Base-by-base conservation (phyloP, 2,329 filamentous ascomycete genomes). In the Penicillium janthinellum region DNA sequence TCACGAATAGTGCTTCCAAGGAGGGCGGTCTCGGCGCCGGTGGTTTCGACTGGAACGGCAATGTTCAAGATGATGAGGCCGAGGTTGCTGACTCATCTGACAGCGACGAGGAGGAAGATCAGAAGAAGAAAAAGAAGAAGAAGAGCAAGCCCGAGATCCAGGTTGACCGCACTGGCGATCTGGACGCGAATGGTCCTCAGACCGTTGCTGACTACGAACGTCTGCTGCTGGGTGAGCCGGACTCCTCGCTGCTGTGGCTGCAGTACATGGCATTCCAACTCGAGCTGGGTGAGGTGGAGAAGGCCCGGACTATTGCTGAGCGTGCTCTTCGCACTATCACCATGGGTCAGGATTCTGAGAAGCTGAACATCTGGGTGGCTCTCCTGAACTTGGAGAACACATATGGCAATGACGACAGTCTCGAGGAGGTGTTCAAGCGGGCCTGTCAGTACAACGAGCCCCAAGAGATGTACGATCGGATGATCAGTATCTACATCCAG, bases 251-350 rank as follows among this genome's bases (percentile, higher is more conserved):
- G 62, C 84, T 98, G 31, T 99, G 95, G 95, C 91, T 97, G 56
- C 86, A 91, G 66, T 99, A 99, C 79, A 98, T 99, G 92, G 92
- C 93, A n/a, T 96, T 96, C 84, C 92, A 98, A 78, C 88, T 97
- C 76, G 90, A 96, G 73, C 86, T 96, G 54, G 91, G 91, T 72
- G 95, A 99, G 77, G 83, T 96, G 20, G 87, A 89, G 62, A 95
- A 92, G 77, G 93, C 95, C 12, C 88, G 94, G 51, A 90, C 94
- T 65, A 89, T 97, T 60, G 93, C 92, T 1, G 90, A 97, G 78
- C 90, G 95, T 62, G 95, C 95, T 17, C 85, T 98, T 64, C 88
- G 89, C 72, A 96, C 90, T 15, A 98, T 99, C 79, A 90, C 91
- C 76, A 91, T 96, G 62, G 87, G 91, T 28, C 92, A 97, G 74